Evolutionary conservation across 2,329 filamentous ascomycete species (phyloP).

Genomic region (Pseudonectria buxi): DNA sequence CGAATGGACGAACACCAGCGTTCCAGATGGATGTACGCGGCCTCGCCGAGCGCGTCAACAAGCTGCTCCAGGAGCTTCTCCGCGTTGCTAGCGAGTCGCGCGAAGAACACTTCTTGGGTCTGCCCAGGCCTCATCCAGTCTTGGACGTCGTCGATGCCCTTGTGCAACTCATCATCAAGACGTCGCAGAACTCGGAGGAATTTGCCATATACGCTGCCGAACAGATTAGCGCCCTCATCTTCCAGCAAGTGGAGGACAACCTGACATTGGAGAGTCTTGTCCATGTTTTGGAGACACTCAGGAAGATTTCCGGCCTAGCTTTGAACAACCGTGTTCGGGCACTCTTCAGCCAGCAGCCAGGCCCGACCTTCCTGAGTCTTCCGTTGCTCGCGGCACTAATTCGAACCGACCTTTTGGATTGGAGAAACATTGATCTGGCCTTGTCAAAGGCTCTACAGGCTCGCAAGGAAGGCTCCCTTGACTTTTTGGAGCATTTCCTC

Average conservation of each 20-base stretch:
- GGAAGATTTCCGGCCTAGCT: constrained; percentile 51
- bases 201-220: constrained; percentile 53
- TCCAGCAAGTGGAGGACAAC: constrained; percentile 47
- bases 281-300: constrained; percentile 53
- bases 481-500: constrained; percentile 73
- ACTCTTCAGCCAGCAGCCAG: constrained; percentile 51
- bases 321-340: constrained; percentile 49
- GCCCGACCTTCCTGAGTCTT: constrained; percentile 49
- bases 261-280: constrained; percentile 56
- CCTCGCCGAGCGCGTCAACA: constrained; percentile 49
- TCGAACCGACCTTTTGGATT: constrained; percentile 55
- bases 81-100: constrained; percentile 44
- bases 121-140: constrained; percentile 52
- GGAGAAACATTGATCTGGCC: constrained; percentile 61
- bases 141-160: constrained; percentile 58
- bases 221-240: constrained; percentile 51
- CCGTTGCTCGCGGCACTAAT: constrained; percentile 52
- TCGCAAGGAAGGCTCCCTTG: constrained; percentile 64
- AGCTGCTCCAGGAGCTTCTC: constrained; percentile 52
- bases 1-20: constrained; percentile 44
- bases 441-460: constrained; percentile 66
- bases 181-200: constrained; percentile 54
- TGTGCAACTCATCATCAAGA: constrained; percentile 56
- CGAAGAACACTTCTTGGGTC: constrained; percentile 54
- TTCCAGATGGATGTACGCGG: constrained; percentile 46